Evolutionary conservation across 2,329 filamentous ascomycete genomes (phyloP).

Genomic region (Pestalotiopsis sp.): DNA sequence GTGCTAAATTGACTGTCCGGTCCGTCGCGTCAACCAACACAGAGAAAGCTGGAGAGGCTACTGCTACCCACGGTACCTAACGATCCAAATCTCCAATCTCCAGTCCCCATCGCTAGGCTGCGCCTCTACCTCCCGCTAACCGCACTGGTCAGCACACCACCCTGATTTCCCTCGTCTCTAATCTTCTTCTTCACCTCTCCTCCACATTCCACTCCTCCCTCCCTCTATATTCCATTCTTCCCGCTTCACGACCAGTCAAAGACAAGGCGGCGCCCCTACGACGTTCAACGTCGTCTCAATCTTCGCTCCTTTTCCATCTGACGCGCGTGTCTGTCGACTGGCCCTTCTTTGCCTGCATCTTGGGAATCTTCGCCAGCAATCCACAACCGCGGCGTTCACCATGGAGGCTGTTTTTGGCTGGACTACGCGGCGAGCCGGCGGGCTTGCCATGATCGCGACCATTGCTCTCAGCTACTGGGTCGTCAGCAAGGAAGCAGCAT

Average conservation of each 20-base stretch:
- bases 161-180: conserved; percentile 16
- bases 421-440: conserved; percentile 55
- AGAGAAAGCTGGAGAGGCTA: neutral
- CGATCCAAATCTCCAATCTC: conserved; percentile 10
- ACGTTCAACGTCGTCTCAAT: conserved; percentile 7
- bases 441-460: conserved; percentile 54
- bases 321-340: conserved; percentile 10
- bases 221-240: conserved; percentile 13
- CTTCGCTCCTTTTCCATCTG: conserved; percentile 12
- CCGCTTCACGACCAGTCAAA: conserved; percentile 9
- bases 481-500: conserved; percentile 50
- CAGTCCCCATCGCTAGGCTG: conserved; percentile 12
- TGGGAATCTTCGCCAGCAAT: conserved; percentile 18
- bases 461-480: conserved; percentile 56
- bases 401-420: conserved; percentile 56
- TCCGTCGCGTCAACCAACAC: neutral
- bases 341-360: conserved; percentile 18
- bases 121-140: conserved; percentile 12
- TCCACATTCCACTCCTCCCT: conserved; percentile 17
- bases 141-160: conserved; percentile 14
- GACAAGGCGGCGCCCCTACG: conserved; percentile 13
- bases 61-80: neutral
- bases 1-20: neutral
- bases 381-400: conserved; percentile 17
- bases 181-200: conserved; percentile 14